phyloP scores from a whole-genome alignment of 495 filamentous ascomycete species.

The Aspergillus steynii region DNA sequence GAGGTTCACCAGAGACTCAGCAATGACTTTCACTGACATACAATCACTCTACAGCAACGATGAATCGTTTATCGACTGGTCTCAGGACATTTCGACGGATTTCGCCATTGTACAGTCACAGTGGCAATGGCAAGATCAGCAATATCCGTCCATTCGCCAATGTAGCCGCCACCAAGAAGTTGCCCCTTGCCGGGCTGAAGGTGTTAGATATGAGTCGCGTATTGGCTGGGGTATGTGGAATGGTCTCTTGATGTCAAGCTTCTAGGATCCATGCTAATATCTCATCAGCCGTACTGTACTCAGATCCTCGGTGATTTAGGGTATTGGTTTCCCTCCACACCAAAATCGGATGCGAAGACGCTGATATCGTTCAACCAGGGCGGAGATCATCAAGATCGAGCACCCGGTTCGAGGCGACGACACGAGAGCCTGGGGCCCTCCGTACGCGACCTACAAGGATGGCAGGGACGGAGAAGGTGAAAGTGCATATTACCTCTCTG shows the following conservation, averaged over 20 bases:
- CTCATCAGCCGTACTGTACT: conserved; percentile 16
- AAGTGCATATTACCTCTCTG: conserved; percentile 90
- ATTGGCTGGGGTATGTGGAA: conserved; percentile 21
- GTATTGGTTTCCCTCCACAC: neutral
- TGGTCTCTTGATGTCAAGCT: neutral
- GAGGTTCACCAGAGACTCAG: no score
- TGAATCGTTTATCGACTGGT: no score
- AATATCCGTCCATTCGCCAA: neutral
- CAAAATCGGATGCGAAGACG: neutral
- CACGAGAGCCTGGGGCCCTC: conserved; percentile 94
- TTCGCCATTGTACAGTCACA: neutral
- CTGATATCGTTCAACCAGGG: conserved; percentile 50
- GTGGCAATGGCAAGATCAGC: neutral
- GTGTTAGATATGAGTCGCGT: conserved; percentile 26
- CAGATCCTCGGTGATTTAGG: conserved; percentile 16
- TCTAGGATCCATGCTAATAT: neutral
- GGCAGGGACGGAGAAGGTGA: conserved; percentile 76
- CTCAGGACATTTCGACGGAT: neutral
- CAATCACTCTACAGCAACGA: neutral
- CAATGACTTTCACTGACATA: neutral
- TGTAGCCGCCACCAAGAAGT: conserved; percentile 12
- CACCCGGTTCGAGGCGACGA: conserved; percentile 91
- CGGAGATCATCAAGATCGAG: conserved; percentile 95
- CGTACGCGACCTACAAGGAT: conserved; percentile 75
- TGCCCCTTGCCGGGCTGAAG: conserved; percentile 21